phyloP scores from a whole-genome alignment of 805 yeast species.

The Wickerhamiella shivajii region DNA sequence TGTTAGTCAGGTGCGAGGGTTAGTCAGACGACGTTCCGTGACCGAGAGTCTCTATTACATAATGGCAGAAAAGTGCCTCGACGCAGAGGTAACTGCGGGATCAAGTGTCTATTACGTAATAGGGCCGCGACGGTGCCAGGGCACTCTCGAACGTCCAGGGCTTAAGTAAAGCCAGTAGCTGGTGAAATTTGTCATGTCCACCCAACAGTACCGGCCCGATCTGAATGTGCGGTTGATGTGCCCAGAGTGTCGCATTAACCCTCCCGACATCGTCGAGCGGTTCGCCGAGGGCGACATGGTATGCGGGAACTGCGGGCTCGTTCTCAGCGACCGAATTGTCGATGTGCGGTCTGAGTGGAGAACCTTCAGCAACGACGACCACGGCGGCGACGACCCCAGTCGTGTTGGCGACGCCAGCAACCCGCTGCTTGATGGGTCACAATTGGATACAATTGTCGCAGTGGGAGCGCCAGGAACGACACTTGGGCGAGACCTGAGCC shows the following conservation, averaged over 20 bases:
- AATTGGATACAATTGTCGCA: conserved; percentile 83
- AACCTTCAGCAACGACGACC: conserved; percentile 94
- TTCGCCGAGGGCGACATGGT: conserved; percentile 97
- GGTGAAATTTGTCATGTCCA: no score
- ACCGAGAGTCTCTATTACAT: no score
- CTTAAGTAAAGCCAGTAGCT: no score
- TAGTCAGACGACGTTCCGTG: no score
- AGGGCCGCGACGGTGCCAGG: no score
- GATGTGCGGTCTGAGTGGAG: conserved; percentile 98
- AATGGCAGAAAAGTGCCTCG: no score
- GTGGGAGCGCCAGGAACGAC: conserved; percentile 73
- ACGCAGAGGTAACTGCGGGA: no score
- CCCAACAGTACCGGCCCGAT: conserved; percentile 29
- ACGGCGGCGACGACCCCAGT: conserved; percentile 93
- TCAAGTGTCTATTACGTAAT: no score
- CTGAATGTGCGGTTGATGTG: conserved; percentile 80
- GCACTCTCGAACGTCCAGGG: no score
- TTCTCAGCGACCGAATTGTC: conserved; percentile 77
- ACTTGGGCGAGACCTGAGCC: conserved; percentile 74
- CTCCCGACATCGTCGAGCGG: conserved; percentile 89
- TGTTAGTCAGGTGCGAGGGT: no score
- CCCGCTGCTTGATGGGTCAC: conserved; percentile 81
- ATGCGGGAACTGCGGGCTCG: conserved; percentile 95
- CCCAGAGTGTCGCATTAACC: conserved; percentile 91
- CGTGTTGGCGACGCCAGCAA: conserved; percentile 98